Conservation (phyloP, 257 asterid species). For the Striga asiatica region DNA sequence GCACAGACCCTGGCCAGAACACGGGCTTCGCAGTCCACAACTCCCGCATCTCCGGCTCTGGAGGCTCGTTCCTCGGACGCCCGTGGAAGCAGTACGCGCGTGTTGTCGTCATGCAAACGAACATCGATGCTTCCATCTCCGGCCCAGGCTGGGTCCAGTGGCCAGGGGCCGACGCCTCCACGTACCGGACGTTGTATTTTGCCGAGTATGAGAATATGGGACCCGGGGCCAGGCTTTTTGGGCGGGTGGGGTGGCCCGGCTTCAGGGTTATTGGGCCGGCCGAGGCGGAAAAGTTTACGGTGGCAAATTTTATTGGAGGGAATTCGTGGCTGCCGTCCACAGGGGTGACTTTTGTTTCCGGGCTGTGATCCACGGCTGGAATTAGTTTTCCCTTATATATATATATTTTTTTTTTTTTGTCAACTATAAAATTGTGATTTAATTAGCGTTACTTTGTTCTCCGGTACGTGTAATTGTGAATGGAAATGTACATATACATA, state of each 20-base stretch:
- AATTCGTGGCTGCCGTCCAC: slow-evolving; percentile 37
- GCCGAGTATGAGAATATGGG: slow-evolving; percentile 49
- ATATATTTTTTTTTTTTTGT: too few species aligned
- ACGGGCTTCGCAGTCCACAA: slow-evolving; percentile 44
- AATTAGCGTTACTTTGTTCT: too few species aligned
- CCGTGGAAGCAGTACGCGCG: slow-evolving; percentile 46
- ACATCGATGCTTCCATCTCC: slow-evolving; percentile 28
- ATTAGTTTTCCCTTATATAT: too few species aligned
- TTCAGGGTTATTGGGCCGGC: slow-evolving; percentile 29
- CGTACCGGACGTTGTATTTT: slow-evolving; percentile 29
- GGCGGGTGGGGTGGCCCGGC: slow-evolving; percentile 41
- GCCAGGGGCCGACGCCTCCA: slow-evolving; percentile 28
- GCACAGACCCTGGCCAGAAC: slow-evolving; percentile 44
- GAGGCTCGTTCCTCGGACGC: slow-evolving; percentile 35
- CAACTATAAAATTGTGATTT: too few species aligned
- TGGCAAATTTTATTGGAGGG: slow-evolving; percentile 31
- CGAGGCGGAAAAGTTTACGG: slow-evolving; percentile 34
- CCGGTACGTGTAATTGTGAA: too few species aligned
- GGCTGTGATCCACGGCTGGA: too few species aligned
- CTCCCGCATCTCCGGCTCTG: slow-evolving; percentile 23
- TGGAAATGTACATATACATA: too few species aligned
- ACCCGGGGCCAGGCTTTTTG: slow-evolving; percentile 24
- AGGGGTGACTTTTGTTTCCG: slow-evolving; percentile 35
- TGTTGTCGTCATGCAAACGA: slow-evolving; percentile 33
- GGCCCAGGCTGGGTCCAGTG: slow-evolving; percentile 35